These are phyloP conservation scores for Blastomyces gilchristii DNA, from an alignment of 2,329 filamentous ascomycete species.

Conservation along the genomic window DNA sequence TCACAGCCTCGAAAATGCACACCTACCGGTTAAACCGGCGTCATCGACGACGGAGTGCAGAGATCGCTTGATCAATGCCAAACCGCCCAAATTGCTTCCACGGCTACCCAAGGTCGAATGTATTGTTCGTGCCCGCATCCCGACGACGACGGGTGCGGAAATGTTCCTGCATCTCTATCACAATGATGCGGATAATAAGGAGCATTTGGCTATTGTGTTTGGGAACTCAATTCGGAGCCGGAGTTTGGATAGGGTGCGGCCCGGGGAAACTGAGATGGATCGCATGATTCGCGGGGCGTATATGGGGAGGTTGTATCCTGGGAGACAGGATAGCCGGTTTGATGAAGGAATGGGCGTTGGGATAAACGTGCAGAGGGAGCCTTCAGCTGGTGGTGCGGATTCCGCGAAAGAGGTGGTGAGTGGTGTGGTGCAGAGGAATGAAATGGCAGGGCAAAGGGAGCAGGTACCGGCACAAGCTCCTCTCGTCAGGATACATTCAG, in stretches of 20 bases:
- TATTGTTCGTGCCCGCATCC: conserved; percentile 87
- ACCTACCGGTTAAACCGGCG: conserved; percentile 22
- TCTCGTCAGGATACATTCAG: conserved; percentile 88
- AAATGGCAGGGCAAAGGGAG: conserved; percentile 14
- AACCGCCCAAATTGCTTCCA: conserved; percentile 61
- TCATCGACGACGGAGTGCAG: conserved; percentile 18
- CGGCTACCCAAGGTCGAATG: conserved; percentile 79
- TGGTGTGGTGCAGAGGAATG: not conserved
- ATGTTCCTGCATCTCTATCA: conserved; percentile 96
- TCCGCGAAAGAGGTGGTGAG: not conserved
- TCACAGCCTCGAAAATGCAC: conserved; percentile 26
- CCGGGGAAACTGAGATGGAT: conserved; percentile 42
- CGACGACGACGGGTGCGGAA: conserved; percentile 80
- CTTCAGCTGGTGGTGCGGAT: not conserved
- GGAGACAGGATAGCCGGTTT: conserved; percentile 64
- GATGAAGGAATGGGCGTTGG: conserved; percentile 27
- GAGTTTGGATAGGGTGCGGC: conserved; percentile 42
- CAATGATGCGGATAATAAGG: conserved; percentile 88
- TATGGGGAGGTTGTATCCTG: conserved; percentile 74
- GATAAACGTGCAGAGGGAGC: conserved; percentile 6
- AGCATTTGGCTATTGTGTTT: conserved; percentile 95
- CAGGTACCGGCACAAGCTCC: conserved; percentile 39
- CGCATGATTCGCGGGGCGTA: conserved; percentile 94
- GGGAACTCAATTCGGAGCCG: conserved; percentile 69
- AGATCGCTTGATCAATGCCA: conserved; percentile 31